These are phyloP conservation scores for Excoecaria cochinchinensis DNA, from an alignment of 345 rosid species.

Conservation along the genomic window DNA sequence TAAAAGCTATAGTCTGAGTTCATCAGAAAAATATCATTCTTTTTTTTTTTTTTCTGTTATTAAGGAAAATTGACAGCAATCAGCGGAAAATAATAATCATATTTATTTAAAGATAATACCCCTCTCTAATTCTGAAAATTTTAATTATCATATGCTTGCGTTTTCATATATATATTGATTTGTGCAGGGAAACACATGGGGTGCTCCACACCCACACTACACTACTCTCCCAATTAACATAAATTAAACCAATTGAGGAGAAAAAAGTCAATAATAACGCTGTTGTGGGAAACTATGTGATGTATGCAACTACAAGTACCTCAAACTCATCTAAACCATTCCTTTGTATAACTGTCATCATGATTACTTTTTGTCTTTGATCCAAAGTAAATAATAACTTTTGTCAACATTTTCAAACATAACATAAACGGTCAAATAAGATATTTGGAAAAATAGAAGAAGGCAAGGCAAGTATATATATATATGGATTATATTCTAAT, in stretches of 20 bases:
- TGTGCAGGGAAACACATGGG: too few species aligned
- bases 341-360: slow-evolving; percentile 2
- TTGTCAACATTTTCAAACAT: slow-evolving; percentile 6
- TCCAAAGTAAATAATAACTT: not conserved
- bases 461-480: not conserved
- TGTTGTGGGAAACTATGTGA: slow-evolving; percentile 4
- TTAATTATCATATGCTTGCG: too few species aligned
- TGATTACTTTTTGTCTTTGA: slow-evolving; percentile 14
- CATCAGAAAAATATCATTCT: too few species aligned
- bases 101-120: not conserved
- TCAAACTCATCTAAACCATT: slow-evolving; percentile 20
- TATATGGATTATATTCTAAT: too few species aligned
- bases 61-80: not conserved
- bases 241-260: too few species aligned
- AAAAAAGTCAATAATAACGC: slow-evolving; percentile 17
- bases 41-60: not conserved
- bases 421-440: not conserved
- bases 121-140: not conserved
- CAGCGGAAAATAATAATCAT: too few species aligned
- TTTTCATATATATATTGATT: too few species aligned
- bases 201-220: too few species aligned
- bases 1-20: not conserved
- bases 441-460: not conserved
- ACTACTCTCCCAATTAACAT: too few species aligned
- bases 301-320: not conserved